Evolutionary conservation across 345 rosid species (phyloP), one percentile per base, ranked within the genome.

Genomic region (Turnera subulata): DNA sequence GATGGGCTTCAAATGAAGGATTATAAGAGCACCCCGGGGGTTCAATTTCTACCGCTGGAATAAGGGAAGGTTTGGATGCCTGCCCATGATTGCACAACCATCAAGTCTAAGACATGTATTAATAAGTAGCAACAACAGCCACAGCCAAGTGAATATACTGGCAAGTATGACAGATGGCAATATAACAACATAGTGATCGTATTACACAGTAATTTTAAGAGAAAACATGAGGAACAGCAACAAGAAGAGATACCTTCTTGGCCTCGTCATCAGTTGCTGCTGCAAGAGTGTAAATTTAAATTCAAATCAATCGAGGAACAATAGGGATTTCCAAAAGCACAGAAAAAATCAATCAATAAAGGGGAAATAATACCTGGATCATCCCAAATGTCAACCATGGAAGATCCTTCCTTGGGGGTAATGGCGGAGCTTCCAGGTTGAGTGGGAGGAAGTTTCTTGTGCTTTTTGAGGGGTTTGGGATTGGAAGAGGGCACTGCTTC

Each of bases 21-120:
- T 89, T 93, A 67, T 71, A 89, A 11, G 99, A 93, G 63, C 99
- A 93, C 26, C 96, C 99, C 9, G 90, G 80, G 67, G 85, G 85
- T 71, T 87, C 99, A 77, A 93, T 73, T 78, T 93, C 99, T 46
- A 93, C 99, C 0, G 97, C 90, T 54, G 90, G 96, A 70, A 93
- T 93, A 59, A 71, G 53, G 3, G 89, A 78, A 37, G 78, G 79
- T 47, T 82, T 82, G 1, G 66, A 59, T 23, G 72, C 70, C 95
- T 89, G 68, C 23, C 29, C 29, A 40, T 10, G 10, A 46, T 22
- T 4, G 37, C 9, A 15, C 17, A 43, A 22, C 10, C 24, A 26
- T 48, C 19, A 22, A 16, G 26, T 16, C 52, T 20, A 10, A 21
- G 11, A 20, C 14, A 42, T 42, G 5, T 13, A 8, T 4, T 42